These are phyloP conservation scores for Aspergillus niger DNA, from an alignment of 2,329 filamentous ascomycete genomes.

Conservation along the genomic window DNA sequence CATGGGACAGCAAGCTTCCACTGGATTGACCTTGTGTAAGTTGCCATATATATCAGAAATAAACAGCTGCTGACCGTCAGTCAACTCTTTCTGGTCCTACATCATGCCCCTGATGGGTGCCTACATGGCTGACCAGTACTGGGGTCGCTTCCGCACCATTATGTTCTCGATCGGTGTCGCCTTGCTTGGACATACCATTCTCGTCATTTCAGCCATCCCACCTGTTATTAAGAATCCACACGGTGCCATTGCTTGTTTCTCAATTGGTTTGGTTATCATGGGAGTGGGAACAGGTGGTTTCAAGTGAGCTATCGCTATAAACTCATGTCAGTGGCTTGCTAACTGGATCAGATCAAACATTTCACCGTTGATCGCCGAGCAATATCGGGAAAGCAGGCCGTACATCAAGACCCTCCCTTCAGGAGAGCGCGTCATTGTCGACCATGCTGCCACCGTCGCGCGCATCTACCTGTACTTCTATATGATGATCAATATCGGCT, in stretches of 20 bases:
- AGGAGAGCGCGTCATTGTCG: conserved; percentile 70
- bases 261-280: conserved; percentile 66
- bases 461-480: conserved; percentile 73
- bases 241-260: conserved; percentile 63
- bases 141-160: conserved; percentile 71
- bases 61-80: conserved; percentile 10
- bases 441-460: conserved; percentile 67
- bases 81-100: conserved; percentile 66
- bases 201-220: conserved; percentile 67
- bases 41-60: conserved; percentile 4
- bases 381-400: conserved; percentile 63
- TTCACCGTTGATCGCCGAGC: conserved; percentile 69
- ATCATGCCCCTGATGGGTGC: conserved; percentile 61
- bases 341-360: conserved; percentile 60
- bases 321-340: too few relatives aligned
- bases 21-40: conserved; percentile 51
- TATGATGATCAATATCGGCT: conserved; percentile 69
- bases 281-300: conserved; percentile 78
- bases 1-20: conserved; percentile 60
- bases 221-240: conserved; percentile 60
- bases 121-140: conserved; percentile 67
- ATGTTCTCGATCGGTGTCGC: conserved; percentile 65
- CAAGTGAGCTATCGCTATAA: conserved; percentile 50
- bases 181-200: conserved; percentile 66
- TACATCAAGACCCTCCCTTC: conserved; percentile 57